Base-by-base conservation (phyloP, 2,329 filamentous ascomycete genomes). In the Exophiala alcalophila region DNA sequence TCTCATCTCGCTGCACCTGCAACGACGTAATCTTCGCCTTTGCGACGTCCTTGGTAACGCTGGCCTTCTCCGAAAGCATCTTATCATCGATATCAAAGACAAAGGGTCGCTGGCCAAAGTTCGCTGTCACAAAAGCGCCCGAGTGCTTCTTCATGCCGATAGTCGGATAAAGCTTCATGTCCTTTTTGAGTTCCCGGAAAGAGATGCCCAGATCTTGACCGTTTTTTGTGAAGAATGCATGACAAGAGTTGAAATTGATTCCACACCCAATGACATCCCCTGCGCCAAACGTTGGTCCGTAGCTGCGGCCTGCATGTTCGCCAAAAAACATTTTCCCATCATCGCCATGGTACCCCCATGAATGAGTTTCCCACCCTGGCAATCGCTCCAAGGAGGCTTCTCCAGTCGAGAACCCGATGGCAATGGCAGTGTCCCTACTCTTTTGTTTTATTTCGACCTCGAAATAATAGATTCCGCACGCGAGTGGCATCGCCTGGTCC, bases 381-480 rank as follows among this genome's bases (percentile, higher is more conserved):
- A 83, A 68, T 52, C 78, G 67, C 52, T 77, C 78, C 23, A 82
- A 63, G 2, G 72, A 73, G 10, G 78, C 77, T 57, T 79, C 80
- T 20, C 66, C 65, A 12, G 72, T 74, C 1, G 76, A 78, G 59
- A 83, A 81, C 4, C 80, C 80, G 40, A 83, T 70, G 10, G 76
- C 78, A 50, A 68, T 64, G 58, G 67, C 65, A 15, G 54, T 79
- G 56, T 86, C 83, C 59, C 83, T 81, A 37, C 77, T 78, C 57
- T 81, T 80, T 5, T 79, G 77, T 36, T 82, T 62, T 33, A 87
- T 76, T 6, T 77, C 78, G 23, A 81, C 72, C 58, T 98, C 92
- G 60, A 81, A 98, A 63, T 98, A 98, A 65, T 95, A 98, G 47
- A 98, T 83, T 2, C 92, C 92, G 54, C 86, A 92, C 59, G 94